These are phyloP conservation scores for Plantago major DNA, from an alignment of 257 asterid species.

Conservation along the genomic window DNA sequence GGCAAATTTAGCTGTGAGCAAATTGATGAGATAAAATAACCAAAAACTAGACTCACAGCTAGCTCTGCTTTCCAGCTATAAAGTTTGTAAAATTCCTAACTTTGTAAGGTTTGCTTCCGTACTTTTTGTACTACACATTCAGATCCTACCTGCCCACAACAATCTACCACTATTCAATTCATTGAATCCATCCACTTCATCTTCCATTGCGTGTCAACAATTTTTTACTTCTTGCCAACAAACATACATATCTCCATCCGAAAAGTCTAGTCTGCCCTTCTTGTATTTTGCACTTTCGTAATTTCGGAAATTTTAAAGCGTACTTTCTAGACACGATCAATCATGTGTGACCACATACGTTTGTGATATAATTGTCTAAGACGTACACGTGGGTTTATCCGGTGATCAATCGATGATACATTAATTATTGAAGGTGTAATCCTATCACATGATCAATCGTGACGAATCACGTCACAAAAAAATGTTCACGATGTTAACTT, in stretches of 20 bases:
- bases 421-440: too few species aligned
- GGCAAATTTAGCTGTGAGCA: conserved; percentile 22
- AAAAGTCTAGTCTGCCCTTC: not conserved
- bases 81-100: conserved; percentile 22
- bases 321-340: too few species aligned
- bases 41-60: conserved; percentile 16
- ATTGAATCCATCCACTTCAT: conserved; percentile 19
- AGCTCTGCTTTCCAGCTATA: conserved; percentile 36
- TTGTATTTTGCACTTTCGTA: too few species aligned
- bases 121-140: conserved; percentile 14
- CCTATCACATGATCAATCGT: too few species aligned
- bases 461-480: too few species aligned
- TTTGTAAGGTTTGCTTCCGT: conserved; percentile 14
- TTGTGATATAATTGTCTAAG: too few species aligned
- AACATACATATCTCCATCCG: not conserved
- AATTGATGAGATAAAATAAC: conserved; percentile 17
- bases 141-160: conserved; percentile 16
- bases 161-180: conserved; percentile 13
- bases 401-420: too few species aligned
- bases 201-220: not conserved
- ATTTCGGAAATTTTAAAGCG: not conserved
- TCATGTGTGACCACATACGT: too few species aligned
- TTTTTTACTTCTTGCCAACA: too few species aligned
- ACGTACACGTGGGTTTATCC: too few species aligned
- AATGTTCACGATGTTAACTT: too few species aligned